phyloP scores from a whole-genome alignment of 2,329 filamentous ascomycete genomes.

The Penicillium sclerotiorum region DNA sequence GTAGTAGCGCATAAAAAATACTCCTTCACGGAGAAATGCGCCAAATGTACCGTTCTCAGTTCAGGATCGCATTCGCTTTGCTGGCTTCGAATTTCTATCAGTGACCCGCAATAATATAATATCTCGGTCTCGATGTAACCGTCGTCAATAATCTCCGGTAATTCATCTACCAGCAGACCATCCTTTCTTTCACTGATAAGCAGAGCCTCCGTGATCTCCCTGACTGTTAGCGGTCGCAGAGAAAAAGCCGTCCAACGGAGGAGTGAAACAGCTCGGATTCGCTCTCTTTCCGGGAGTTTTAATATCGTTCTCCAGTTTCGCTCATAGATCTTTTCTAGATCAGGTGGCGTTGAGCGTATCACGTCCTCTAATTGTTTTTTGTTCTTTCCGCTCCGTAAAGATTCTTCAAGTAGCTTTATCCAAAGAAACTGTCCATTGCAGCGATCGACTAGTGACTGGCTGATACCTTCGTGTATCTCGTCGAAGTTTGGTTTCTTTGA shows the following conservation, averaged over 20 bases:
- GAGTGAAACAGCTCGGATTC: not conserved
- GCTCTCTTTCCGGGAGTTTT: not conserved
- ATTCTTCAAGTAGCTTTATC: constrained; percentile 4
- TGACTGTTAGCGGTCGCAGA: constrained; percentile 4
- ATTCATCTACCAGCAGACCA: not conserved
- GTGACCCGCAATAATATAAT: constrained; percentile 1
- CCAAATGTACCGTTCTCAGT: constrained; percentile 5
- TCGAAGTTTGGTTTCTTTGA: not conserved
- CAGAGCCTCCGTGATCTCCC: constrained; percentile 6
- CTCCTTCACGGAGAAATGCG: constrained; percentile 14
- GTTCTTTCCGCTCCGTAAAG: not conserved
- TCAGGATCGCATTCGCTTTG: not conserved
- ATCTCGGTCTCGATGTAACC: constrained; percentile 6
- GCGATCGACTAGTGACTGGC: not conserved
- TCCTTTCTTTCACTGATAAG: not conserved
- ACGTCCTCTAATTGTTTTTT: constrained; percentile 4
- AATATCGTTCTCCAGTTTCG: constrained; percentile 9
- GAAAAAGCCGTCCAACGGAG: constrained; percentile 11
- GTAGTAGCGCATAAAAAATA: constrained; percentile 5
- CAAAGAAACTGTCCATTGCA: constrained; percentile 15
- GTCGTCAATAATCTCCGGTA: constrained; percentile 6
- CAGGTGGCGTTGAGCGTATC: constrained; percentile 2
- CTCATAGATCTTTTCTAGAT: constrained; percentile 5
- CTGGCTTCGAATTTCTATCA: constrained; percentile 7
- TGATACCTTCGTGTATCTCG: not conserved